A percentile compares a stretch with the other conserved stretches of the same genome.
Conservation (phyloP, 352 stramenopile species). For the Phytophthora podocarpi region DNA sequence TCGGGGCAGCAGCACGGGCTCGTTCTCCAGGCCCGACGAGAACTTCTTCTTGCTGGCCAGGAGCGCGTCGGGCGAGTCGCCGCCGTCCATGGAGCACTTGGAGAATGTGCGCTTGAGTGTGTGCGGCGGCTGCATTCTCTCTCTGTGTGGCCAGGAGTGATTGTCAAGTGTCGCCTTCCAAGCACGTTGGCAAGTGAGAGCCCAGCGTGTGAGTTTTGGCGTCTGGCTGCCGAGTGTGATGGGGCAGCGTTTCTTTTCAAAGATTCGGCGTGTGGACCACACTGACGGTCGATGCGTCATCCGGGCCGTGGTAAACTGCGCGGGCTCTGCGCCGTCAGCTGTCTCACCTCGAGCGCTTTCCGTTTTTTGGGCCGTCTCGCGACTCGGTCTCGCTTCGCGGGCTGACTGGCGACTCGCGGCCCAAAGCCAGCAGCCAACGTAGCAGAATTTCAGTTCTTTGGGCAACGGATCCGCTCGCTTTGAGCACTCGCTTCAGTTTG, state of each 20-base stretch:
- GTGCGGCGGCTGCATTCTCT: constrained; percentile 31
- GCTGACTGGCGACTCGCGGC: no score
- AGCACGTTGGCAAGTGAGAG: constrained; percentile 32
- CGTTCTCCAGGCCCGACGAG: constrained; percentile 33
- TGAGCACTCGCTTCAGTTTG: constrained; percentile 22
- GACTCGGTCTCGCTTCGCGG: constrained; percentile 6
- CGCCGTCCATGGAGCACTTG: constrained; percentile 67
- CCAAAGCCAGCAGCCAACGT: no score
- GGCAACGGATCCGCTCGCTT: not conserved
- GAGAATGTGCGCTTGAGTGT: constrained; percentile 81
- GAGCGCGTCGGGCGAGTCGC: constrained; percentile 16
- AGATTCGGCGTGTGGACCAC: constrained; percentile 26
- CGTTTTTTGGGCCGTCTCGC: constrained; percentile 14
- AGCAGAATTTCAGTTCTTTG: no score
- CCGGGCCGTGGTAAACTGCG: not conserved
- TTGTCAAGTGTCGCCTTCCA: constrained; percentile 1
- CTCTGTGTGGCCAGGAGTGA: not conserved
- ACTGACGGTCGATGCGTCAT: constrained; percentile 12
- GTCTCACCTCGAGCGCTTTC: constrained; percentile 10
- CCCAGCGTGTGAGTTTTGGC: not conserved
- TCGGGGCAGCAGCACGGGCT: constrained; percentile 57
- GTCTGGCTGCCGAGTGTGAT: not conserved
- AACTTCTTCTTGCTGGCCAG: constrained; percentile 63
- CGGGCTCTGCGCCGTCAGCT: constrained; percentile 12
- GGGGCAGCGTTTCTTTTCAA: constrained; percentile 24